Base-by-base conservation (phyloP, 2,329 filamentous ascomycete species). In the Chaetomium sp. region DNA sequence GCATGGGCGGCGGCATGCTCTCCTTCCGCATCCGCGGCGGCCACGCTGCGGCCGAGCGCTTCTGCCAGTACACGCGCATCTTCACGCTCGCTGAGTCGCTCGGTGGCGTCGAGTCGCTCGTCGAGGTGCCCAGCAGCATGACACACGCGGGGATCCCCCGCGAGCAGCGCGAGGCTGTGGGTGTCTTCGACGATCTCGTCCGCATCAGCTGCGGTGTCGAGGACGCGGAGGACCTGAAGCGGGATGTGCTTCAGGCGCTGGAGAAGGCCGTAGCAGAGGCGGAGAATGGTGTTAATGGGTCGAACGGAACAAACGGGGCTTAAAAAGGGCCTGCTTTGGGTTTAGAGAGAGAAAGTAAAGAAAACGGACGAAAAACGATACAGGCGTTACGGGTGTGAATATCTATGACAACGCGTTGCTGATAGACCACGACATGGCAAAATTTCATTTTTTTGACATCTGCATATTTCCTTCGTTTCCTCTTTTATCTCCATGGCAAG, bases 1-100 rank as follows among this genome's bases (percentile, higher is more conserved):
- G 88, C 60, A 87, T 97, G 81, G 94, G 94, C 58, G 94, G 94
- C 64, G 94, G 94, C 59, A 99, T 99, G 94, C 84, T 99, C 44
- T 92, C 88, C 56, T 99, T 99, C 85, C 87, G 94, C 62, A 89
- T 99, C 71, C 82, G 84, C 62, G 94, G 92, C 55, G 94, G 94
- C 38, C 82, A 90, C 67, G 80, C 79, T 46, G 92, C 92, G 1
- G 94, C 94, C 11, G 88, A 95, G 74, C 82, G 85, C 52, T 99
- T 99, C 82, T 97, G 94, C 79, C 86, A 94, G 72, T 76, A 81
- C 57, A 96, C 91, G 44, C 84, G 84, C 67, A 85, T 99, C 71
- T 97, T 96, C 75, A 96, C 91, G 1, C 80, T 99, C 6, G 94
- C 94, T 35, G 94, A 99, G 79, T 89, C 84, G 57, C 76, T 99